Base-by-base conservation (phyloP, 177 flowering plant genomes). In the Vitis hybrid region DNA sequence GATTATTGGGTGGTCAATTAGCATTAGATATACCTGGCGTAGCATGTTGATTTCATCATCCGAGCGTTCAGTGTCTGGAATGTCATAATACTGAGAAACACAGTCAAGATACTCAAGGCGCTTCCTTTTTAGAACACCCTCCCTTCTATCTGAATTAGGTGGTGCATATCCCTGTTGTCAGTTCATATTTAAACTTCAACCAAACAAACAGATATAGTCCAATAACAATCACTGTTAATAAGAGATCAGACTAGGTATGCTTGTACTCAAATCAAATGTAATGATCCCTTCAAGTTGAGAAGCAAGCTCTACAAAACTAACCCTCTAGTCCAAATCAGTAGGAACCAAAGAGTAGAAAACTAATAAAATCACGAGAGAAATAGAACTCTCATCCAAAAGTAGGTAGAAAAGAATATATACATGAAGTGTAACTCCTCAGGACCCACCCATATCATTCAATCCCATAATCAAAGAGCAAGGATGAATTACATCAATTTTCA, bases 121-220 rank as follows among this genome's bases (percentile, higher is more conserved):
- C 79, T 94, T 95, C 79, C 99, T 92, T 76, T 83, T 87, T 76
- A 95, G 73, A 76, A 94, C 94, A 57, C 86, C 95, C 81, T 89
- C 98, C 94, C 97, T 90, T 94, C 98, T 90, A 88, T 95, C 99
- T 89, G 97, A 94, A 94, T 90, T 94, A 90, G 98, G 89, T 83
- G 99, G 91, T 94, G 97, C 98, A 94, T 94, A 95, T 83, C 98
- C 99, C 99, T 95, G 98, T 90, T 77, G 95, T 95, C 96, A 92
- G 95, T 88, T 84, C 83, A 84, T 85, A 59, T 81, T 86, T 73
- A 84, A 89, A 84, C 65, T 87, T 78, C 72, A 81, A 81, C 69
- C 71, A 80, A 71, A 74, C 74, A 83, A 71, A 14, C 13, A 38
- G 9, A 56, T 50, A 65, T 20, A 64, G 17, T 67, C 4, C 59